Evolutionary conservation across 768 basidiomycete genomes (phyloP).

Genomic region (Tephrocybe sp.): DNA sequence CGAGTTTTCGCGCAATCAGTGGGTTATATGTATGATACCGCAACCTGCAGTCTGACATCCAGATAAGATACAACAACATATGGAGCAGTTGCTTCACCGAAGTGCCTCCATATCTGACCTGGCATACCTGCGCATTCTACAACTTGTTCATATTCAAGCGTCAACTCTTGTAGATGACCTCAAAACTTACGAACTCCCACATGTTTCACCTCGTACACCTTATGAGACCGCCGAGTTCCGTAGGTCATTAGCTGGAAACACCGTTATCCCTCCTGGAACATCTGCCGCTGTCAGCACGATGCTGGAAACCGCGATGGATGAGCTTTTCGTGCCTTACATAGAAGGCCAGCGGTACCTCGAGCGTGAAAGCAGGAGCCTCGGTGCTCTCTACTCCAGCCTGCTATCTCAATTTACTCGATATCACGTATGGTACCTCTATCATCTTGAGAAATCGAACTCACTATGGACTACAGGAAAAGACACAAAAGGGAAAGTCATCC

Average conservation of each 20-base stretch:
- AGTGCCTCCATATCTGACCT: conserved; percentile 79
- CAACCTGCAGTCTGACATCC: background rate
- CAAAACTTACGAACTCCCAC: conserved; percentile 83
- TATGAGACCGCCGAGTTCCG: conserved; percentile 62
- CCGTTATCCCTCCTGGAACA: conserved; percentile 41
- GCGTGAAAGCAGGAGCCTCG: conserved; percentile 81
- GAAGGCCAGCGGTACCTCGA: conserved; percentile 93
- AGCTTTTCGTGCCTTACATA: conserved; percentile 90
- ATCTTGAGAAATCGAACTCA: conserved; percentile 4
- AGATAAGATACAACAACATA: conserved; percentile 89
- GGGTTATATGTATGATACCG: conserved; percentile 22
- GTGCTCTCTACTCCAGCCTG: conserved; percentile 72
- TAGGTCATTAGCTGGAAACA: conserved; percentile 46
- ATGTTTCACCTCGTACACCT: conserved; percentile 60
- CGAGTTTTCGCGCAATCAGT: conserved; percentile 97
- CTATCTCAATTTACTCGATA: conserved; percentile 79
- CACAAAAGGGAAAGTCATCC: conserved; percentile 67
- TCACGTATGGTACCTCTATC: conserved; percentile 58
- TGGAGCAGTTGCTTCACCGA: conserved; percentile 83
- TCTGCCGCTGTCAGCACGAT: conserved; percentile 70
- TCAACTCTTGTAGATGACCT: conserved; percentile 84
- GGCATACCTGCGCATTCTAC: conserved; percentile 86
- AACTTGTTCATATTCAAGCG: conserved; percentile 80
- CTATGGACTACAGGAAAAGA: conserved; percentile 42
- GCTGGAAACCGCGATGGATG: conserved; percentile 96